These are phyloP conservation scores for Jaapia argillacea DNA, from an alignment of 768 basidiomycete species.

Conservation along the genomic window DNA sequence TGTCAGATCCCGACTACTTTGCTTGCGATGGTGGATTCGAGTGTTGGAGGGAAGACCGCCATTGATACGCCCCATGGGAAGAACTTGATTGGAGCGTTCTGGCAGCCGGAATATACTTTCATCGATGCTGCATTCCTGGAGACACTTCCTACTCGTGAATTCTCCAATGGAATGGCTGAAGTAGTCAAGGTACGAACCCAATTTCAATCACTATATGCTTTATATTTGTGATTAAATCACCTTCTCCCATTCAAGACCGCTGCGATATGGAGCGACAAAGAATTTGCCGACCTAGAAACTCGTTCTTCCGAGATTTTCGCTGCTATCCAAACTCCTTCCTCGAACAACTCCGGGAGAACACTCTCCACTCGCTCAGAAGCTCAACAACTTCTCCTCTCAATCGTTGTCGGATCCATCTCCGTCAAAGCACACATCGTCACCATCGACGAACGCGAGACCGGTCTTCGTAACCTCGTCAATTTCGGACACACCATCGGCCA, in stretches of 20 bases:
- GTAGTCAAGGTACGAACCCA: constrained; percentile 74
- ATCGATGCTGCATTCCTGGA: constrained; percentile 95
- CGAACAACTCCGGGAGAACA: constrained; percentile 44
- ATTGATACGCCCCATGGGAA: constrained; percentile 98
- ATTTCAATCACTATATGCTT: not conserved
- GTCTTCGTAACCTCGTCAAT: constrained; percentile 96
- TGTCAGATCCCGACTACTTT: constrained; percentile 95
- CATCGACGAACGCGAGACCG: constrained; percentile 92
- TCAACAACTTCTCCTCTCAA: constrained; percentile 80
- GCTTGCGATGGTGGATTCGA: constrained; percentile 97
- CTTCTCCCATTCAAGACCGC: constrained; percentile 84
- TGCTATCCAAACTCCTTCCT: constrained; percentile 69
- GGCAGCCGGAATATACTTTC: constrained; percentile 97
- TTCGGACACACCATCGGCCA: constrained; percentile 99
- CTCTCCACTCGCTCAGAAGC: constrained; percentile 56
- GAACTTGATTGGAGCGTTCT: constrained; percentile 97
- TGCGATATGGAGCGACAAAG: constrained; percentile 93
- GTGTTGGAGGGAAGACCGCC: constrained; percentile 98
- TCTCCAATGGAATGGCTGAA: constrained; percentile 99
- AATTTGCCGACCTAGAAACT: constrained; percentile 84
- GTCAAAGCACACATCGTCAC: constrained; percentile 98
- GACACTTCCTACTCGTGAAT: constrained; percentile 84
- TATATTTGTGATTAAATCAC: not conserved
- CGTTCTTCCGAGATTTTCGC: constrained; percentile 76
- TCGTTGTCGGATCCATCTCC: constrained; percentile 87